These are phyloP conservation scores for Alternaria hordeiaustralica DNA, from an alignment of 2,329 filamentous ascomycete species.

Conservation along the genomic window DNA sequence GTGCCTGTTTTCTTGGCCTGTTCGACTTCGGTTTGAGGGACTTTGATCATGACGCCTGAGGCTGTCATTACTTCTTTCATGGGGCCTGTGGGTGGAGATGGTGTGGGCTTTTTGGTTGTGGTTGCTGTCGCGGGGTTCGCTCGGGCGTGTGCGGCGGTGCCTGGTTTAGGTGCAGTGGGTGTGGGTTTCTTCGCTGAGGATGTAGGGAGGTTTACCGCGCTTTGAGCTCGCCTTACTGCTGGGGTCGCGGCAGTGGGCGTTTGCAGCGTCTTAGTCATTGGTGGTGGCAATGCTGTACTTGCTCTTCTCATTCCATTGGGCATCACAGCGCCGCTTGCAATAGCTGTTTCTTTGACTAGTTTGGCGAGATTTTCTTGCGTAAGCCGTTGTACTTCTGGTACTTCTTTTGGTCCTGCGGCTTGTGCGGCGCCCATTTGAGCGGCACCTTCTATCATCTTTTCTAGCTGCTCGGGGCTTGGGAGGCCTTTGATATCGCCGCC, in stretches of 20 bases:
- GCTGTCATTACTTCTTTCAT: slow-evolving; percentile 40
- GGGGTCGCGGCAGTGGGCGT: slow-evolving; percentile 19
- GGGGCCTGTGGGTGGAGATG: slow-evolving; percentile 24
- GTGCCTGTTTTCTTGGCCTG: slow-evolving; percentile 42
- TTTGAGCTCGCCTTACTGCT: slow-evolving; percentile 32
- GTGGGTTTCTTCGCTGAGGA: slow-evolving; percentile 17
- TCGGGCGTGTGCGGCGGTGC: slow-evolving; percentile 16
- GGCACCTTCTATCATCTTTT: slow-evolving; percentile 47
- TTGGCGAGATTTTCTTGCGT: slow-evolving; percentile 48
- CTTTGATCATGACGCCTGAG: slow-evolving; percentile 44
- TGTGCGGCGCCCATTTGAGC: slow-evolving; percentile 42
- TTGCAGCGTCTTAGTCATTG: slow-evolving; percentile 30
- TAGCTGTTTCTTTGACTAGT: slow-evolving; percentile 48
- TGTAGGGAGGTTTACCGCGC: slow-evolving; percentile 26
- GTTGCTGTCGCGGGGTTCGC: slow-evolving; percentile 8
- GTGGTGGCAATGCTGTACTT: slow-evolving; percentile 35
- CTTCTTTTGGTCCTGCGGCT: slow-evolving; percentile 32
- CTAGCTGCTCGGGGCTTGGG: slow-evolving; percentile 44
- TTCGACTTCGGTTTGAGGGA: slow-evolving; percentile 38
- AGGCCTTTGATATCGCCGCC: slow-evolving; percentile 43
- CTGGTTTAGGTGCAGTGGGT: slow-evolving; percentile 12
- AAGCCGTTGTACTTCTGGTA: slow-evolving; percentile 37
- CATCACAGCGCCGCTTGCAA: slow-evolving; percentile 43
- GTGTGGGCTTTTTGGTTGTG: slow-evolving; percentile 19
- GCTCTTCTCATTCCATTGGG: slow-evolving; percentile 40